These are phyloP conservation scores for Macrolepiota dolichaula DNA, from an alignment of 768 basidiomycete genomes.

Conservation along the genomic window DNA sequence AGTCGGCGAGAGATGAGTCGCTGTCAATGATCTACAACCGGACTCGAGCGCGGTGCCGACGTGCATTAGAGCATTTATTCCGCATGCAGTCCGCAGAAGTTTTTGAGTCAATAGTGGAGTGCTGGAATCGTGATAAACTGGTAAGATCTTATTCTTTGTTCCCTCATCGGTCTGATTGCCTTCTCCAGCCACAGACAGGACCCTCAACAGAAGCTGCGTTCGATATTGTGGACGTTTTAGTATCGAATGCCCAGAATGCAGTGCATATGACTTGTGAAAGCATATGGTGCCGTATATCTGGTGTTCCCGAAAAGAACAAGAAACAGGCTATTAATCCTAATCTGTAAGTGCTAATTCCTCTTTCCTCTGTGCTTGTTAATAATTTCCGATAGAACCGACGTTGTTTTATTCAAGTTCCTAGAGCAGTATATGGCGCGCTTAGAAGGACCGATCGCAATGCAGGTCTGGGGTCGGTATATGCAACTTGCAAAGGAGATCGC, in stretches of 20 bases:
- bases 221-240: conserved; percentile 78
- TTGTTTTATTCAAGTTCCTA: conserved; percentile 77
- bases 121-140: conserved; percentile 64
- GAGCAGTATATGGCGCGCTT: conserved; percentile 80
- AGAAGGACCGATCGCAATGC: conserved; percentile 89
- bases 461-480: conserved; percentile 84
- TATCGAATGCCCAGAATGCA: conserved; percentile 80
- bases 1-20: conserved; percentile 63
- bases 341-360: conserved; percentile 45
- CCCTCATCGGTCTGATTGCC: conserved; percentile 3
- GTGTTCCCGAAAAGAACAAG: conserved; percentile 53
- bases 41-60: conserved; percentile 64
- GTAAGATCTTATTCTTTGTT: conserved; percentile 30
- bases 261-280: conserved; percentile 90
- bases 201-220: conserved; percentile 56
- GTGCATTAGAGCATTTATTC: conserved; percentile 85
- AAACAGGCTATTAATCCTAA: conserved; percentile 62
- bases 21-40: conserved; percentile 64
- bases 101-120: conserved; percentile 77
- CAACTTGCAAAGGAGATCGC: conserved; percentile 77
- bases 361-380: conserved; percentile 2
- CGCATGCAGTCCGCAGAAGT: conserved; percentile 77
- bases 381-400: conserved; percentile 54
- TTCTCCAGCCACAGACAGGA: conserved; percentile 30
- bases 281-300: conserved; percentile 57